A percentile compares a stretch with the other conserved stretches of the same genome.
Conservation (phyloP, 1,139 yeast genomes). For the Protomyces inouyei region DNA sequence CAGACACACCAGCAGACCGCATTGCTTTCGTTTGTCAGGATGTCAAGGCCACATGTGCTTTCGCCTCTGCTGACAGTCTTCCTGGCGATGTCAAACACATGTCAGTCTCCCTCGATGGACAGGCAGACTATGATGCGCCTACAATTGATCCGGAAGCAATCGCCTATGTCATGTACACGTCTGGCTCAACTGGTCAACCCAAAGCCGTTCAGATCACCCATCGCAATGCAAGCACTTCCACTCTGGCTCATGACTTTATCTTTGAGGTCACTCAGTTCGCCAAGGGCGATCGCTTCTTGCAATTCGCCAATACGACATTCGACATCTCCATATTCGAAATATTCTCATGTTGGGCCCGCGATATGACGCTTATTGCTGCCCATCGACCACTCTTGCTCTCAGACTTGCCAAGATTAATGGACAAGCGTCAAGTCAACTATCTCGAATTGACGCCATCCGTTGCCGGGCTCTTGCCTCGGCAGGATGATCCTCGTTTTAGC, state of each 20-base stretch:
- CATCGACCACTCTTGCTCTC: constrained; percentile 28
- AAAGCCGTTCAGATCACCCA: constrained; percentile 34
- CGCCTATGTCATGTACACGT: constrained; percentile 34
- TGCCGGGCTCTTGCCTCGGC: constrained; percentile 31
- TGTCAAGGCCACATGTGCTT: constrained; percentile 28
- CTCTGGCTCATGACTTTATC: constrained; percentile 31
- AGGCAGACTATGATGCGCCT: background rate
- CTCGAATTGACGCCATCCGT: constrained; percentile 35
- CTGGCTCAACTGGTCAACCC: constrained; percentile 35
- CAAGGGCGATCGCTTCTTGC: constrained; percentile 28
- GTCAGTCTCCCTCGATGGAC: background rate
- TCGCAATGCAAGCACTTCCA: constrained; percentile 31
- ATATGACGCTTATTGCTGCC: constrained; percentile 32
- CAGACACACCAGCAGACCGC: constrained; percentile 31
- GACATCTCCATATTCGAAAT: constrained; percentile 34
- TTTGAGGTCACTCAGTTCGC: constrained; percentile 2
- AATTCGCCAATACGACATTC: constrained; percentile 34
- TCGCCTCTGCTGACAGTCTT: constrained; percentile 10
- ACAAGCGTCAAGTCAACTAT: constrained; percentile 27
- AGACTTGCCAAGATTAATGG: constrained; percentile 30
- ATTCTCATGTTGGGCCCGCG: constrained; percentile 32
- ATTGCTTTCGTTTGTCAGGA: constrained; percentile 31
- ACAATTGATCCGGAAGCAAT: background rate
- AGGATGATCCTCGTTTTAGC: constrained; percentile 26
- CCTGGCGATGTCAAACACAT: background rate